These are phyloP conservation scores for Metschnikowia chrysomelidarum DNA, from an alignment of 805 yeast species.

Conservation along the genomic window DNA sequence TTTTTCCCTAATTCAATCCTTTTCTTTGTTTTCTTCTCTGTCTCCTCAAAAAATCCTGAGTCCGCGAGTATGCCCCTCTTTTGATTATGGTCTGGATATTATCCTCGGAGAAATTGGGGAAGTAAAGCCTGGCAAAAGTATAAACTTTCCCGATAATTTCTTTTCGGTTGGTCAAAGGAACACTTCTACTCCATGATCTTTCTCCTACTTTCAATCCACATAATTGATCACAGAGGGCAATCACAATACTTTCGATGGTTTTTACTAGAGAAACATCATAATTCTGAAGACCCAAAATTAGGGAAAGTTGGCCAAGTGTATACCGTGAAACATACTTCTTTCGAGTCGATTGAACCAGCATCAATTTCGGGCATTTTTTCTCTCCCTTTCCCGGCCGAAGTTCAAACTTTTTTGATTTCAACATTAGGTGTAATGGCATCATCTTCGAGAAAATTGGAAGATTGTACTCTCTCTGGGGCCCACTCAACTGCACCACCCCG, in stretches of 20 bases:
- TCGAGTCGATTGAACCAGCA: background rate
- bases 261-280: constrained; percentile 52
- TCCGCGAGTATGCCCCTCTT: constrained; percentile 64
- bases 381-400: background rate
- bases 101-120: constrained; percentile 49
- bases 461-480: constrained; percentile 13
- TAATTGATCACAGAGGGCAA: constrained; percentile 51
- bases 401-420: constrained; percentile 5
- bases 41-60: constrained; percentile 16
- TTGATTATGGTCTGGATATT: constrained; percentile 71
- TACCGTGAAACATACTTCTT: constrained; percentile 15
- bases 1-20: background rate
- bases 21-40: constrained; percentile 11
- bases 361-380: background rate
- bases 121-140: constrained; percentile 44
- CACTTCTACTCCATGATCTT: constrained; percentile 83
- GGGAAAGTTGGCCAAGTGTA: constrained; percentile 15
- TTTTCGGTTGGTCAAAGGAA: constrained; percentile 51
- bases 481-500: constrained; percentile 10
- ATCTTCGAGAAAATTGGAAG: constrained; percentile 13
- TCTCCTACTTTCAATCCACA: constrained; percentile 73
- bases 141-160: constrained; percentile 49
- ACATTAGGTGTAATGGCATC: constrained; percentile 6
- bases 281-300: constrained; percentile 14
- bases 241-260: constrained; percentile 50